Percentiles rank a stretch among this genome's conserved stretches.
Evolutionary conservation across 345 rosid genomes (phyloP).

Genomic region (Euclidium syriacum): DNA sequence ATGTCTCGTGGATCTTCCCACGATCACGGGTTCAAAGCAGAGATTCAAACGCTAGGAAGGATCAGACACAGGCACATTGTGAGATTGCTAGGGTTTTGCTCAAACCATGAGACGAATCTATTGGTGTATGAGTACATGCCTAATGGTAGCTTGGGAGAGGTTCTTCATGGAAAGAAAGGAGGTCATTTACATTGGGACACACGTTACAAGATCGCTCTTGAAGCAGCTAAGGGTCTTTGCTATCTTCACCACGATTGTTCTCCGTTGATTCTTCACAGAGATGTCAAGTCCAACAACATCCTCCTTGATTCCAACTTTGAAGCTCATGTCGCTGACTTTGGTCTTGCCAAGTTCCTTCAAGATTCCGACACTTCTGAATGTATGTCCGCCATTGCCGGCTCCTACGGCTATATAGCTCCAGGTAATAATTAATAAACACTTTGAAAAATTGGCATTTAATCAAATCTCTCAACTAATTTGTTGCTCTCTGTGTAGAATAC

Average conservation of each 20-base stretch:
- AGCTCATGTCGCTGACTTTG: constrained; percentile 92
- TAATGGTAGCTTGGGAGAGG: constrained; percentile 80
- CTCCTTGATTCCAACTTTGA: constrained; percentile 67
- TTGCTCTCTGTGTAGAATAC: constrained; percentile 46
- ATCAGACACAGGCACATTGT: constrained; percentile 81
- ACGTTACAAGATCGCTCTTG: constrained; percentile 70
- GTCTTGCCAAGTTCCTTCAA: constrained; percentile 82
- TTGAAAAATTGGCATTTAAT: background rate
- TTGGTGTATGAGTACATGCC: constrained; percentile 82
- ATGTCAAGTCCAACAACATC: constrained; percentile 78
- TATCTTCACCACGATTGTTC: constrained; percentile 83
- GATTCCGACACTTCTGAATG: constrained; percentile 82
- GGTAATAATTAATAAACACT: constrained; percentile 31
- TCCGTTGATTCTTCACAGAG: constrained; percentile 73
- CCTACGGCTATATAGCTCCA: constrained; percentile 90
- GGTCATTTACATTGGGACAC: constrained; percentile 80
- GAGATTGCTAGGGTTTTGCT: constrained; percentile 70
- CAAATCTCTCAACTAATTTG: background rate
- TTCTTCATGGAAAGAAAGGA: constrained; percentile 86
- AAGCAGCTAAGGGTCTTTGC: constrained; percentile 80
- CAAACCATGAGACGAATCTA: constrained; percentile 84
- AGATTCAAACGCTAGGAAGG: constrained; percentile 81
- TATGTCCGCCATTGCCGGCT: constrained; percentile 96
- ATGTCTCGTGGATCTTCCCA: constrained; percentile 85
- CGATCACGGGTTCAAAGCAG: constrained; percentile 88